Conservation (phyloP, 2,329 filamentous ascomycete genomes). For the Phialophora expanda region DNA sequence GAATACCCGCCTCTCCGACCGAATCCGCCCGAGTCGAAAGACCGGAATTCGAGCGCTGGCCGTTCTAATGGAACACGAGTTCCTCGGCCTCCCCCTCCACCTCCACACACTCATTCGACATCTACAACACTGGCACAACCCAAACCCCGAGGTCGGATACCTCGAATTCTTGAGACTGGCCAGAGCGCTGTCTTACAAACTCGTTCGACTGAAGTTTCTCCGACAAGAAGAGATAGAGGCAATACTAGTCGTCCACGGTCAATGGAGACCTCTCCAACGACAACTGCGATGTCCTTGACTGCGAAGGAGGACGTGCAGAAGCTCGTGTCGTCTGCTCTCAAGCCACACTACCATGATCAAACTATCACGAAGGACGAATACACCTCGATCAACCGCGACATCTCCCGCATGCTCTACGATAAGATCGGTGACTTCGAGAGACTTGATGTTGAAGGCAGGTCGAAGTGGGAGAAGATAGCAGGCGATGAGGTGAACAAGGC, state of each 20-base stretch:
- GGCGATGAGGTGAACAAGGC: slow-evolving; percentile 78
- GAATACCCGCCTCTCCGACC: slow-evolving; percentile 72
- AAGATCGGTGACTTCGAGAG: slow-evolving; percentile 60
- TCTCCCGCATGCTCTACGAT: slow-evolving; percentile 87
- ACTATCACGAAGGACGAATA: slow-evolving; percentile 87
- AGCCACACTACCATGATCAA: slow-evolving; percentile 79
- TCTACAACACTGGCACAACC: slow-evolving; percentile 35
- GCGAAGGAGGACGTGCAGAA: slow-evolving; percentile 87
- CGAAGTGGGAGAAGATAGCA: slow-evolving; percentile 76
- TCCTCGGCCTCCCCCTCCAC: neutral
- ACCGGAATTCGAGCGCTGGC: slow-evolving; percentile 6
- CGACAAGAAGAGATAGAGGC: slow-evolving; percentile 55
- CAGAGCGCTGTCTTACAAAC: slow-evolving; percentile 53
- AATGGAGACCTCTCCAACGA: slow-evolving; percentile 70
- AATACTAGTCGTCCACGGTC: slow-evolving; percentile 51
- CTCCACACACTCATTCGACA: slow-evolving; percentile 2
- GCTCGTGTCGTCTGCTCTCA: slow-evolving; percentile 82
- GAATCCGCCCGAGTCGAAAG: slow-evolving; percentile 45
- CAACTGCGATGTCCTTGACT: slow-evolving; percentile 71
- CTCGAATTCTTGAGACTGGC: slow-evolving; percentile 40
- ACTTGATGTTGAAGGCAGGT: slow-evolving; percentile 69
- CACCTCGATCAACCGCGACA: slow-evolving; percentile 85
- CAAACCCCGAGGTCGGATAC: slow-evolving; percentile 34
- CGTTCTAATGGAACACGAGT: slow-evolving; percentile 22
- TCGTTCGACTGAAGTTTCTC: slow-evolving; percentile 67